Base-by-base conservation (phyloP, 1,139 yeast genomes). In the Geotrichum macrosporum region DNA sequence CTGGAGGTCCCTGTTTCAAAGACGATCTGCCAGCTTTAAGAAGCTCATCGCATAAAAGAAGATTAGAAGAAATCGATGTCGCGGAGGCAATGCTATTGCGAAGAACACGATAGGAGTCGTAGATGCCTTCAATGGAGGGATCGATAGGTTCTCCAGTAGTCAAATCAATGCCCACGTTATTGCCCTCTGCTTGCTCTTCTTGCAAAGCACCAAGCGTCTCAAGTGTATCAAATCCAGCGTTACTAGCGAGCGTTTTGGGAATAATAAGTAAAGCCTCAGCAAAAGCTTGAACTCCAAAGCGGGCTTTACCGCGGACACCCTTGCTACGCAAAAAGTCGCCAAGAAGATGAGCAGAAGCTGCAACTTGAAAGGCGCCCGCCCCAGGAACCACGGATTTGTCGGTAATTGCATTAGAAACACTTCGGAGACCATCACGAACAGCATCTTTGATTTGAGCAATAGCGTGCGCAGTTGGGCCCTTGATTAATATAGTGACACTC, bases 381-480 rank as follows among this genome's bases (percentile, higher is more conserved):
- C 99, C 99, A 5, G 98, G 96, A 44, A 94, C 81, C 41, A 94
- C 81, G 40, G 84, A 71, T 57, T 80, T 77, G 67, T 94, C 99
- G 62, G 81, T 84, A 47, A 94, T 71, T 26, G 92, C 94, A 63
- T 94, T 94, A 44, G 95, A 81, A 18, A 94, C 97, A 2, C 96
- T 88, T 60, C 98, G 80, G 52, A 94, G 74, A 31, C 99, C 99
- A 65, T 94, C 98, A 63, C 98, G 80, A 15, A 94, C 88, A 0
- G 98, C 97, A 64, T 94, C 98, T 65, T 89, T 88, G 35, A 95
- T 84, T 70, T 92, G 98, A 59, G 80, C 84, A 57, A 94, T 77
- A 40, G 88, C 78, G 66, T 92, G 94, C 56, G 80, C 78, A 53
- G 94, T 92, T 44, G 96, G 88, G 32, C 96, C 98, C 68, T 87